These are phyloP conservation scores for Berberis thunbergii DNA, from an alignment of 164 flowering plant species.

Conservation along the genomic window DNA sequence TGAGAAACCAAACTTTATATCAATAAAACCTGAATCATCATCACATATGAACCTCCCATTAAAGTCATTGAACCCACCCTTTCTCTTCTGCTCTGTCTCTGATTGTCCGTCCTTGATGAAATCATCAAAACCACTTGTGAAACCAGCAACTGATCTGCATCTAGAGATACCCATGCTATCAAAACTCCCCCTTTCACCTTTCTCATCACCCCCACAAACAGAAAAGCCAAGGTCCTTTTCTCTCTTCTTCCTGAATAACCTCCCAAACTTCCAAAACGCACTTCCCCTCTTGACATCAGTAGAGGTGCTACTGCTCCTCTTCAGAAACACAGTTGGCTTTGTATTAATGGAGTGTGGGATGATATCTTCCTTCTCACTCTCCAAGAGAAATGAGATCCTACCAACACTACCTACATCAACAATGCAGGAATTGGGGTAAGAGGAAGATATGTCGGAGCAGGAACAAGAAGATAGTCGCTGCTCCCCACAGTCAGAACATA, in stretches of 20 bases:
- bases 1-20: conserved; percentile 43
- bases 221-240: conserved; percentile 11
- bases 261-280: conserved; percentile 50
- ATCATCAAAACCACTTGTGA: conserved; percentile 35
- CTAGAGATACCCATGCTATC: conserved; percentile 38
- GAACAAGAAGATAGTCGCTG: conserved; percentile 78
- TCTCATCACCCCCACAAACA: conserved; percentile 22
- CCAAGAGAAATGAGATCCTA: conserved; percentile 64
- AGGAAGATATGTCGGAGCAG: conserved; percentile 61
- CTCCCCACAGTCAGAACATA: conserved; percentile 81
- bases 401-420: conserved; percentile 67
- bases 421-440: conserved; percentile 33
- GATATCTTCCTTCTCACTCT: conserved; percentile 35
- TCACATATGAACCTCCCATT: conserved; percentile 18
- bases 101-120: conserved; percentile 6
- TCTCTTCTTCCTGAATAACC: conserved; percentile 39
- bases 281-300: conserved; percentile 37
- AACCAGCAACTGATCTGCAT: conserved; percentile 50
- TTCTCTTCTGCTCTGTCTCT: conserved; percentile 22
- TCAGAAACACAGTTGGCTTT: conserved; percentile 29
- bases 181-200: conserved; percentile 33
- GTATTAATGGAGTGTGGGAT: conserved; percentile 13
- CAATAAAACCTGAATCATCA: conserved; percentile 53
- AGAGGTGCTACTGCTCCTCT: conserved; percentile 53
- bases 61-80: conserved; percentile 11